Percentiles rank a stretch among this genome's conserved stretches.
These are phyloP conservation scores for Leptographium wingfieldii DNA, from an alignment of 2,329 filamentous ascomycete species.

Conservation along the genomic window DNA sequence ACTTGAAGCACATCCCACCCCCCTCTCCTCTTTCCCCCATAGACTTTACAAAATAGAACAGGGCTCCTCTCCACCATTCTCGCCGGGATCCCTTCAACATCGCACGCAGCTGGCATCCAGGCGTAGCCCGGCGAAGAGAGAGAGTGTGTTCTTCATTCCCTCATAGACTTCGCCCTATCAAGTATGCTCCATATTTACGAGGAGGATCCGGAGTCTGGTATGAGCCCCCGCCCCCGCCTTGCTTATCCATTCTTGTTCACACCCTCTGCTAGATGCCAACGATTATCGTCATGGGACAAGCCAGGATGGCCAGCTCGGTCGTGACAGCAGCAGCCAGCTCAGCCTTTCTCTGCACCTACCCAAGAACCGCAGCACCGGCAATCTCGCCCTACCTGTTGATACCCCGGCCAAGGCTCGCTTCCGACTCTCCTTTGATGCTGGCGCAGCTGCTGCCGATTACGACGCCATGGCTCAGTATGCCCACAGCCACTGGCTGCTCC, in stretches of 20 bases:
- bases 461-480: conserved; percentile 65
- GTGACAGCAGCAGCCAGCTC: conserved; percentile 23
- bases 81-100: background rate
- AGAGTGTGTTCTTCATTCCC: background rate
- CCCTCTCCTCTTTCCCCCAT: background rate
- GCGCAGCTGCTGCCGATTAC: conserved; percentile 46
- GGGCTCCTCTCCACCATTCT: background rate
- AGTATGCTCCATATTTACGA: conserved; percentile 33
- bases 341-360: conserved; percentile 38
- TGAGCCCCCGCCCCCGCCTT: background rate
- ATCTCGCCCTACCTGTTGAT: conserved; percentile 37
- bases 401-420: conserved; percentile 46
- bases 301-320: background rate
- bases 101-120: background rate
- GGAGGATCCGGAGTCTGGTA: conserved; percentile 30
- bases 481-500: background rate
- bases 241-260: background rate
- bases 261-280: conserved; percentile 24
- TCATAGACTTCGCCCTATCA: conserved; percentile 14
- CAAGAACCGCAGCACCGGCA: conserved; percentile 55
- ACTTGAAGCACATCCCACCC: background rate
- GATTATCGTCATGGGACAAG: conserved; percentile 19
- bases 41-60: background rate
- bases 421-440: conserved; percentile 67
- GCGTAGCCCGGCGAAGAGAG: background rate